Percentiles rank a stretch among this genome's conserved stretches.
These are phyloP conservation scores for Gloeostereum incarnatum DNA, from an alignment of 768 basidiomycete species.

Conservation along the genomic window DNA sequence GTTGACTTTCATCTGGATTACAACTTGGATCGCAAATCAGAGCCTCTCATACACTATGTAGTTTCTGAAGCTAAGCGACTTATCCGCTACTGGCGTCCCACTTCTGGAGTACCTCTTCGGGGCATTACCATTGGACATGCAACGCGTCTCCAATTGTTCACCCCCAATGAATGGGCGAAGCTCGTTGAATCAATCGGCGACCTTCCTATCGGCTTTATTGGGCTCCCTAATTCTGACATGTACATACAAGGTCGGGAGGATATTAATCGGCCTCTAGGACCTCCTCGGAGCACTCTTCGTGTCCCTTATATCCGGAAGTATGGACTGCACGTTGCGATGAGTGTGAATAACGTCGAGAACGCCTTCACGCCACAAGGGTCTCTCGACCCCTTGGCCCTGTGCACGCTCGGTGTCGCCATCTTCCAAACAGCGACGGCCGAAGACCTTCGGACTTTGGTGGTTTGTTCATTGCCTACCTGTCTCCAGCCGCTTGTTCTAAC, in stretches of 20 bases:
- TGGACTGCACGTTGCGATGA: slow-evolving; percentile 41
- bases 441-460: slow-evolving; percentile 38
- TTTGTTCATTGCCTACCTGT: slow-evolving; percentile 12
- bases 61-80: slow-evolving; percentile 26
- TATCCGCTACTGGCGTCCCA: background rate
- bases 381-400: slow-evolving; percentile 50
- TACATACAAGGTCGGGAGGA: slow-evolving; percentile 54
- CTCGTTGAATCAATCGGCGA: slow-evolving; percentile 28
- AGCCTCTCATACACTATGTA: slow-evolving; percentile 49
- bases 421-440: slow-evolving; percentile 46
- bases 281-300: slow-evolving; percentile 46
- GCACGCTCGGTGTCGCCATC: slow-evolving; percentile 46
- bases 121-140: slow-evolving; percentile 52
- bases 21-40: slow-evolving; percentile 40
- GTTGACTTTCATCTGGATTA: slow-evolving; percentile 65
- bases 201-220: slow-evolving; percentile 44
- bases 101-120: slow-evolving; percentile 17
- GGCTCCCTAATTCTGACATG: slow-evolving; percentile 54
- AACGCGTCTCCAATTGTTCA: slow-evolving; percentile 46
- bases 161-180: slow-evolving; percentile 32
- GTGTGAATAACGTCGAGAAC: slow-evolving; percentile 59
- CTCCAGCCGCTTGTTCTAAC: background rate
- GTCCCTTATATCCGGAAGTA: slow-evolving; percentile 35
- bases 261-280: slow-evolving; percentile 23
- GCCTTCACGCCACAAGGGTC: slow-evolving; percentile 64